Percentiles rank a stretch among this genome's conserved stretches.
Conservation (phyloP, 495 filamentous ascomycete species). For the Daldinia caldariorum region DNA sequence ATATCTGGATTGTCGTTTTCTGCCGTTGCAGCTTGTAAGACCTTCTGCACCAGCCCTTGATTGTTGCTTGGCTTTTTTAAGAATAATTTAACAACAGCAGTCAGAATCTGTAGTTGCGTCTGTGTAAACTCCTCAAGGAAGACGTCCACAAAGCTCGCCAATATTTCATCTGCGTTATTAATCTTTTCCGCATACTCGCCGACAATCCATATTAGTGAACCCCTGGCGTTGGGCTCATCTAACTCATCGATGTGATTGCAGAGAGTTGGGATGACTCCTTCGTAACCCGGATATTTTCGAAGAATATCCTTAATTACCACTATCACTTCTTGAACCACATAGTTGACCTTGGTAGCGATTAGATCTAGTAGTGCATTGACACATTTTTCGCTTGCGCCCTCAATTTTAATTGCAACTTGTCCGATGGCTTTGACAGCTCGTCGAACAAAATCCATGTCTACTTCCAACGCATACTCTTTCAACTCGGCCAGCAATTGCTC, state of each 20-base stretch:
- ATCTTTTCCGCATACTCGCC: conserved; percentile 99
- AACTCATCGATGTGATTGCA: conserved; percentile 97
- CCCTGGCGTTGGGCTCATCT: conserved; percentile 92
- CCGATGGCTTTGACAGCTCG: conserved; percentile 94
- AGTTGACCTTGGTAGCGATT: conserved; percentile 97
- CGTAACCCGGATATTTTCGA: conserved; percentile 96
- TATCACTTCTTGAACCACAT: conserved; percentile 97
- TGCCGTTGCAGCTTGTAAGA: conserved; percentile 88
- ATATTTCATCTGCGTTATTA: conserved; percentile 91
- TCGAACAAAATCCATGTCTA: conserved; percentile 98
- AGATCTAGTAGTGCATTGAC: conserved; percentile 93
- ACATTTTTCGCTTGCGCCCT: conserved; percentile 89
- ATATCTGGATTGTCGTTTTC: conserved; percentile 98
- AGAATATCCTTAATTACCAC: conserved; percentile 99
- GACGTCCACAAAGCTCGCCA: conserved; percentile 85
- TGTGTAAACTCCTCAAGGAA: conserved; percentile 95
- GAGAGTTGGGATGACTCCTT: conserved; percentile 94
- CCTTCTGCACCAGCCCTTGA: conserved; percentile 90
- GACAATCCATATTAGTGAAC: conserved; percentile 97
- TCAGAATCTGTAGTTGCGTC: conserved; percentile 95
- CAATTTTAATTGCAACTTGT: conserved; percentile 98
- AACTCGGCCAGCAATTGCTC: conserved; percentile 93
- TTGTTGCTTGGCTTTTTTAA: conserved; percentile 90
- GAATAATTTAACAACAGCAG: conserved; percentile 96
- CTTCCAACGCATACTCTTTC: conserved; percentile 97